These are phyloP conservation scores for Microbotryum scabiosae DNA, from an alignment of 1,284 basidiomycete species.

Conservation along the genomic window DNA sequence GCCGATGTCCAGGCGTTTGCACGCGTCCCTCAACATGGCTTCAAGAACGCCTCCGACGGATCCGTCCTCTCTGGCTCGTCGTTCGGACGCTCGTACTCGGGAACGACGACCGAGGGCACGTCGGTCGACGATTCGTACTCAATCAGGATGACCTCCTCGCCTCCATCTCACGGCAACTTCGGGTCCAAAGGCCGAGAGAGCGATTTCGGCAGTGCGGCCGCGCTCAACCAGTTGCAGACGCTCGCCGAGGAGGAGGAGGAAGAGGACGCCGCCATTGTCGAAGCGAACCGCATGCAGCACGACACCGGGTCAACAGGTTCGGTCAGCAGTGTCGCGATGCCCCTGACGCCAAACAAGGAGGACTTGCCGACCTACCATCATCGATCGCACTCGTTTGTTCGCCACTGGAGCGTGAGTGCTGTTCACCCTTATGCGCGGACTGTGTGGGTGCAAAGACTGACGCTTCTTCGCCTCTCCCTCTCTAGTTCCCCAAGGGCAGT, in stretches of 20 bases:
- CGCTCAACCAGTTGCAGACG: slow-evolving; percentile 29
- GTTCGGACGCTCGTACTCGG: slow-evolving; percentile 27
- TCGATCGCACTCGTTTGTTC: slow-evolving; percentile 28
- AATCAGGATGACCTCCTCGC: slow-evolving; percentile 17
- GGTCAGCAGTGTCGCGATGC: slow-evolving; percentile 20
- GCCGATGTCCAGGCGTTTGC: not conserved
- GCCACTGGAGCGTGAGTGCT: slow-evolving; percentile 27
- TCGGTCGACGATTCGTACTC: slow-evolving; percentile 30
- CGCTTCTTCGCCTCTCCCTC: too few species aligned
- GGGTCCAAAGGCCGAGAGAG: slow-evolving; percentile 12
- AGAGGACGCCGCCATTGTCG: slow-evolving; percentile 20
- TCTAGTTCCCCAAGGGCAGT: slow-evolving; percentile 29
- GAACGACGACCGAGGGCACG: slow-evolving; percentile 34
- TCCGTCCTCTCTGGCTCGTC: slow-evolving; percentile 30
- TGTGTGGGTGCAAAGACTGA: not conserved
- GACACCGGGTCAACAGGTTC: slow-evolving; percentile 13
- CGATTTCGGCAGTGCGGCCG: slow-evolving; percentile 19
- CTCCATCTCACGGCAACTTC: slow-evolving; percentile 23
- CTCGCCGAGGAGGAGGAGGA: slow-evolving; percentile 36
- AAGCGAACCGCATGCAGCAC: slow-evolving; percentile 10
- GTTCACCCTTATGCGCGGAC: not conserved
- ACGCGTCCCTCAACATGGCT: slow-evolving; percentile 7
- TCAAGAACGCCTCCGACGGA: slow-evolving; percentile 23
- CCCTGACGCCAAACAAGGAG: slow-evolving; percentile 19
- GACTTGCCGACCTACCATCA: slow-evolving; percentile 12